Base-by-base conservation (phyloP, 495 filamentous ascomycete genomes). In the Trichoderma orchidacearum region DNA sequence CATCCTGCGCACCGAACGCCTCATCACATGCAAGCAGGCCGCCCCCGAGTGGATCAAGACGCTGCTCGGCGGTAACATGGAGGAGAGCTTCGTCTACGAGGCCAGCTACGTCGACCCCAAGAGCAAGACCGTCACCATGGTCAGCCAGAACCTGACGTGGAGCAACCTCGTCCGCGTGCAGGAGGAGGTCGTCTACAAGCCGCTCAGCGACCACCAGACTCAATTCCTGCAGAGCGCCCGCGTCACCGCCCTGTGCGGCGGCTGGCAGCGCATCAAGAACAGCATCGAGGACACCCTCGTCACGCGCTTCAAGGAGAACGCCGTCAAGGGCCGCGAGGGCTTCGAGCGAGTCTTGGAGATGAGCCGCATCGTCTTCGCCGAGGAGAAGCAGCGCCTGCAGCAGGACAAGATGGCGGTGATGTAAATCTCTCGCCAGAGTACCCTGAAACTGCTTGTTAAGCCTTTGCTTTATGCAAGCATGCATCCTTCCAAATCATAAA, bases 281-380 rank as follows among this genome's bases (percentile, higher is more conserved):
- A 87, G 83, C 68, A 90, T 98, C 62, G 93, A 98, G 72, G 88
- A 96, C 60, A 85, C 88, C 38, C 86, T 87, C 21, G 84, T 96
- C 28, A 89, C 87, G 62, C 72, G 89, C 54, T 97, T 98, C 70
- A 75, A 80, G 41, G 89, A 98, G 66, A 98, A 98, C 66, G 94
- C 94, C 25, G 76, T 75, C 60, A 86, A 85, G 67, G 93, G 93
- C 51, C 83, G 85, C 54, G 87, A 96, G 65, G 93, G 93, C 0
- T 98, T 98, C 64, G 93, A 98, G 68, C 80, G 83, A 50, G 93
- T 98, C 32, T 77, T 98, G 25, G 89, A 88, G 64, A 95, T 95
- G 87, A 94, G 88, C 71, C 76, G 92, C 58, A 81, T 87, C 60
- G 94, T 91, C 21, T 98, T 96, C 61, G 81, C 87, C 50, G 89